phyloP scores from a whole-genome alignment of 805 yeast species.

The Alloascoidea hylecoeti region DNA sequence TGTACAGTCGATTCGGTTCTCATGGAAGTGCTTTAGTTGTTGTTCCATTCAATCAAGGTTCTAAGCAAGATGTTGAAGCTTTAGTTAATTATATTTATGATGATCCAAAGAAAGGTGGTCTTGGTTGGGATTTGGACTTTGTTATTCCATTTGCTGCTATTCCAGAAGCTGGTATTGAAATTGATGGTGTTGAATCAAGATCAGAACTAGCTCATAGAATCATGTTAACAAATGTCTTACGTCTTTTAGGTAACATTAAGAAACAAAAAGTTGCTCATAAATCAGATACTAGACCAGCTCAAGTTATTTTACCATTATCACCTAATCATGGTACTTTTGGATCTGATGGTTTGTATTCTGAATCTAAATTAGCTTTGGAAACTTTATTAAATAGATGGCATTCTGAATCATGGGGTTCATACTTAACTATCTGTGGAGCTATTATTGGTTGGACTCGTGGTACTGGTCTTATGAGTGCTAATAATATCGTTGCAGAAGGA shows the following conservation, averaged over 20 bases:
- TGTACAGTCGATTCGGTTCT: conserved; percentile 89
- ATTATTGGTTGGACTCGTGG: conserved; percentile 99
- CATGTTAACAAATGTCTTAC: conserved; percentile 90
- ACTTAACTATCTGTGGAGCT: conserved; percentile 95
- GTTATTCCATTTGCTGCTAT: conserved; percentile 97
- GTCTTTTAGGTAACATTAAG: conserved; percentile 87
- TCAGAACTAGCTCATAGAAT: conserved; percentile 97
- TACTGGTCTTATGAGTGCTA: conserved; percentile 96
- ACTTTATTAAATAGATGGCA: conserved; percentile 97
- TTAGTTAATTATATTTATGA: conserved; percentile 77
- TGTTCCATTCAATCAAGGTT: conserved; percentile 98
- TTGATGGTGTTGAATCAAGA: conserved; percentile 84
- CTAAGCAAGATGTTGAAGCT: conserved; percentile 83
- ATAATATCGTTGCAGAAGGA: conserved; percentile 96
- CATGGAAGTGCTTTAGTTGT: conserved; percentile 85
- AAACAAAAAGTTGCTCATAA: conserved; percentile 62
- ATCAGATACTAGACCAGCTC: conserved; percentile 94
- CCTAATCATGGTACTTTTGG: conserved; percentile 99
- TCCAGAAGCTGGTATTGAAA: conserved; percentile 96
- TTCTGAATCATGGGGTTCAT: conserved; percentile 93
- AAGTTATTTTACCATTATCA: conserved; percentile 89
- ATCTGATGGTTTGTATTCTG: conserved; percentile 95
- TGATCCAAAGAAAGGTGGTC: conserved; percentile 73
- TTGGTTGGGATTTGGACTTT: conserved; percentile 96
- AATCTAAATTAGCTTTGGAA: conserved; percentile 90